Evolutionary conservation across 2,329 filamentous ascomycete genomes (phyloP), one percentile per base, ranked within the genome.

Genomic region (Pseudogymnoascus sp.): DNA sequence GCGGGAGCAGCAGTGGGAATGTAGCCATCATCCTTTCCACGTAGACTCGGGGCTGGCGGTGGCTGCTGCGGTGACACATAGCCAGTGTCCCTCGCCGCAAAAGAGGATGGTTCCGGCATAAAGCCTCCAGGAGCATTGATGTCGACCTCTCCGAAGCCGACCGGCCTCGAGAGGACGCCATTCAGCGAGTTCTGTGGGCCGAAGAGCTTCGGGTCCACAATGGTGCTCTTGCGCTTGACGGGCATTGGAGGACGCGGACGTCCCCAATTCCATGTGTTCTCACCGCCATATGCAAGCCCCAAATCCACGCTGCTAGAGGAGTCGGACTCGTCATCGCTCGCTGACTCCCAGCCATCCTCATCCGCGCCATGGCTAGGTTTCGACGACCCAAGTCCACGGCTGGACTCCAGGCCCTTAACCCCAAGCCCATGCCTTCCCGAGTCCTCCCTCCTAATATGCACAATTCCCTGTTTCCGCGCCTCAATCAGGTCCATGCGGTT

Each of bases 121-220:
- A 33, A 61, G 2, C 38, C 60, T 58, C 60, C 38, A 33, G 60
- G 60, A 9, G 35, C 38, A 43, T 72, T 63, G 69, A 71, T 60
- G 65, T 70, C 73, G 55, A 74, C 75, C 61, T 79, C 76, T 9
- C 79, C 76, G 65, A 83, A 85, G 11, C 83, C 83, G 66, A 81
- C 84, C 7, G 83, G 83, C 18, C 76, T 80, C 69, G 77, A 81
- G 68, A 83, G 78, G 74, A 79, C 76, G 35, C 80, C 85, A 64
- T 78, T 80, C 31, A 86, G 78, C n/a, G 83, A 87, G 71, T 86
- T 88, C 61, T 80, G 74, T 12, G 83, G 84, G 3, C 83, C 84
- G 69, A 86, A 87, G 40, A 84, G 75, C 64, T 77, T 75, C 11
- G 83, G 85, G 65, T 86, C 83, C 55, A 86, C 83, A 25, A 83